phyloP scores from a whole-genome alignment of 2,329 filamentous ascomycete genomes.

The Nemania sp. region DNA sequence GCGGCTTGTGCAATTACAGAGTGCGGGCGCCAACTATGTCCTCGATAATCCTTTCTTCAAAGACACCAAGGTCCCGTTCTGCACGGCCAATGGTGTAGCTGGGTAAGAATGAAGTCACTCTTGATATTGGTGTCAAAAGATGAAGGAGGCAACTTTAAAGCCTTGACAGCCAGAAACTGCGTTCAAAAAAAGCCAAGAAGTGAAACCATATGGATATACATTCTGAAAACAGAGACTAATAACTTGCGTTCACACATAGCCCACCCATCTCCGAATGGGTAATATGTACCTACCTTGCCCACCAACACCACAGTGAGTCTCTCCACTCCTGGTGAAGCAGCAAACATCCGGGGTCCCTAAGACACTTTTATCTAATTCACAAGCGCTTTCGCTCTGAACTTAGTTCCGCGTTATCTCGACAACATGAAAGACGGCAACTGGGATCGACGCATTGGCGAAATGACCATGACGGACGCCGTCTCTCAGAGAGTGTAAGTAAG shows the following conservation, averaged over 20 bases:
- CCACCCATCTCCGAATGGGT: slow-evolving; percentile 63
- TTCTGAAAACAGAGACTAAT: background rate
- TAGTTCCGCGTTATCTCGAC: slow-evolving; percentile 51
- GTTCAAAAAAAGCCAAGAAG: background rate
- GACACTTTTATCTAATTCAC: background rate
- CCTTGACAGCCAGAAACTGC: no score
- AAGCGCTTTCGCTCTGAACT: background rate
- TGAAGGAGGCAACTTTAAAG: no score
- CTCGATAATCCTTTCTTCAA: slow-evolving; percentile 51
- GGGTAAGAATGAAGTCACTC: slow-evolving; percentile 45
- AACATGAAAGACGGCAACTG: slow-evolving; percentile 49
- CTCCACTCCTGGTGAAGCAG: background rate
- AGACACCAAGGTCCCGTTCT: slow-evolving; percentile 55
- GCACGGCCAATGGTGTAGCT: slow-evolving; percentile 61
- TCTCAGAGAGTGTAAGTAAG: slow-evolving; percentile 52
- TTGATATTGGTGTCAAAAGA: background rate
- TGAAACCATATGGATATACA: background rate
- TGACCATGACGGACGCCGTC: slow-evolving; percentile 51
- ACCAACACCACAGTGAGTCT: slow-evolving; percentile 51
- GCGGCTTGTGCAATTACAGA: slow-evolving; percentile 57
- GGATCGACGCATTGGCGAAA: slow-evolving; percentile 40
- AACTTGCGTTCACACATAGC: slow-evolving; percentile 36
- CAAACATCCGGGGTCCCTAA: background rate
- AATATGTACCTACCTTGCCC: slow-evolving; percentile 53
- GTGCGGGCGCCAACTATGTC: slow-evolving; percentile 57